Base-by-base conservation (phyloP, 176 grass and related monocot genomes). In the bread wheat (Triticum aestivum) region DNA sequence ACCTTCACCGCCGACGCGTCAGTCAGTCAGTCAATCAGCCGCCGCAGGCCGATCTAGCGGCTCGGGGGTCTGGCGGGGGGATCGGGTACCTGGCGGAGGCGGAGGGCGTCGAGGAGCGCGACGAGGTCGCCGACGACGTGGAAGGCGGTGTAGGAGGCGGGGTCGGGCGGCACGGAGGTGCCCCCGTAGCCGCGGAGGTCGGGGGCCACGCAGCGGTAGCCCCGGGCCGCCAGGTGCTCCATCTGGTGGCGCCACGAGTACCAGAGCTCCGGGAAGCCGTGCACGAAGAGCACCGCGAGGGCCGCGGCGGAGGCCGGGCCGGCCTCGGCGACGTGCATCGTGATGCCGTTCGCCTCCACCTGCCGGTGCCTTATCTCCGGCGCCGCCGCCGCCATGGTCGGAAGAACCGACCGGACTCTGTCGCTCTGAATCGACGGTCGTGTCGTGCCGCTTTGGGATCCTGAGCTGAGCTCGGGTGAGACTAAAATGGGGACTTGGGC, bases 261-360 rank as follows among this genome's bases (percentile, higher is more conserved):
- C 92, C 95, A 97, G 11, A 97, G 86, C 78, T 97, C 95, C 32
- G 95, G 92, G 84, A 97, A 97, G 65, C 95, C 92, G 79, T 97
- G 94, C 65, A 97, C 39, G 77, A 97, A 81, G 10, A 97, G 83
- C 88, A 97, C 87, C 27, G 83, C 86, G 29, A 83, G 83, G 1
- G 77, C 81, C 5, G 51, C 37, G 23, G 32, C 24, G 3, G 56
- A 83, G 21, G 23, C 87, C 80, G 89, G 84, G 4, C 94, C 94
- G 42, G 86, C 82, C 89, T 96, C 94, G 0, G 94, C 89, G 9
- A 96, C 87, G 79, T 96, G 94, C 85, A 96, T 90, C 49, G 87
- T 69, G 68, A 96, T 96, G 37, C 91, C 91, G 79, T 93, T 93
- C 67, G 75, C 89, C 65, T 92, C 91, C 29, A 93, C 76, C 47